A percentile compares a stretch with the other conserved stretches of the same genome.
phyloP scores from a whole-genome alignment of 2,329 filamentous ascomycete genomes.

The Aspergillus texensis region DNA sequence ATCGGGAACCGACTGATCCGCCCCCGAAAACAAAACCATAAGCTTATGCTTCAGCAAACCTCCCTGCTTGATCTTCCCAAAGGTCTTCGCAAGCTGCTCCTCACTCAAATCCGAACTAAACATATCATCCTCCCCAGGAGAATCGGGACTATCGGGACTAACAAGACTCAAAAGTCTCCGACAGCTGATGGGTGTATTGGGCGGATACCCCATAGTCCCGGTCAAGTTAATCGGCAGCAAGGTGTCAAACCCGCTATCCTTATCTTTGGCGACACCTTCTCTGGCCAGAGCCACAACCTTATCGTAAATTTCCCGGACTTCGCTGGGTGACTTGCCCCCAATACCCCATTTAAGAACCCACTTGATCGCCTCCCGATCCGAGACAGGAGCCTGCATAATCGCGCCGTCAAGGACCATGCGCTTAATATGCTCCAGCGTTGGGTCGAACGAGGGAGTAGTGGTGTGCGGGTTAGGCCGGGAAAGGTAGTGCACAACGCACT shows the following conservation, averaged over 20 bases:
- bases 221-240: slow-evolving; percentile 40
- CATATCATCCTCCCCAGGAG: slow-evolving; percentile 77
- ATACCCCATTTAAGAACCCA: slow-evolving; percentile 33
- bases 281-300: slow-evolving; percentile 37
- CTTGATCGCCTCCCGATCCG: slow-evolving; percentile 69
- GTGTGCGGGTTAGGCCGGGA: slow-evolving; percentile 46
- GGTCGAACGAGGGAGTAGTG: slow-evolving; percentile 32
- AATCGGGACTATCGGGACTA: slow-evolving; percentile 53
- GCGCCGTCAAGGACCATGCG: slow-evolving; percentile 67
- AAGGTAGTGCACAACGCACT: slow-evolving; percentile 69
- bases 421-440: slow-evolving; percentile 35
- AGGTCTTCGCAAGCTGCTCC: slow-evolving; percentile 61
- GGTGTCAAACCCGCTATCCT: slow-evolving; percentile 26
- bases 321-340: slow-evolving; percentile 24
- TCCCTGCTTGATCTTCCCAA: slow-evolving; percentile 54
- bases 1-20: slow-evolving; percentile 49
- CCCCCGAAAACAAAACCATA: slow-evolving; percentile 52
- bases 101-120: slow-evolving; percentile 75
- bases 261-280: slow-evolving; percentile 22
- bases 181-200: slow-evolving; percentile 54
- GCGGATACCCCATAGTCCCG: slow-evolving; percentile 33
- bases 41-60: slow-evolving; percentile 44
- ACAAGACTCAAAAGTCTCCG: slow-evolving; percentile 61
- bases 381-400: slow-evolving; percentile 79
- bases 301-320: slow-evolving; percentile 32